These are phyloP conservation scores for Cladosporium colombiae DNA, from an alignment of 2,329 filamentous ascomycete genomes.

Conservation along the genomic window DNA sequence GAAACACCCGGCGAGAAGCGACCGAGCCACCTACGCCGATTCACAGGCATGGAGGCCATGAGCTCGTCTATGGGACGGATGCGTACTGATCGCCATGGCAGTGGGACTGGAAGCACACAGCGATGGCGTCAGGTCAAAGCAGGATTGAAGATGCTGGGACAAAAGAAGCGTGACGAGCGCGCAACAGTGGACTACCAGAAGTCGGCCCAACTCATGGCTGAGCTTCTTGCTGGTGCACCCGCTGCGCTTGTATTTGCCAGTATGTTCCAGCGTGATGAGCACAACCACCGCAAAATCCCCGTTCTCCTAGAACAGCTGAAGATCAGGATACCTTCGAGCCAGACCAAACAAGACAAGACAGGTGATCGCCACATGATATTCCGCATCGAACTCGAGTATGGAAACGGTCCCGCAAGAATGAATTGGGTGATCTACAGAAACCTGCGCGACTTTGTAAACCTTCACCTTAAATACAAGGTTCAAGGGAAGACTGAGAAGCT, in stretches of 20 bases:
- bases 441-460: conserved; percentile 83
- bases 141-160: conserved; percentile 73
- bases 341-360: conserved; percentile 60
- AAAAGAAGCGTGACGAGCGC: conserved; percentile 83
- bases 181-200: conserved; percentile 87
- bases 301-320: conserved; percentile 94
- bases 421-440: conserved; percentile 90
- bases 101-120: conserved; percentile 60
- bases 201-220: conserved; percentile 93
- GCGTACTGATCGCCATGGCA: conserved; percentile 49
- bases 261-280: conserved; percentile 97
- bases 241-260: conserved; percentile 92
- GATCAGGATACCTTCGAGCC: conserved; percentile 79
- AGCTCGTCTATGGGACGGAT: conserved; percentile 45
- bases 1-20: conserved; percentile 41
- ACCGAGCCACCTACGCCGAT: conserved; percentile 48
- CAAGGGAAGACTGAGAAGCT: conserved; percentile 82
- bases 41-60: conserved; percentile 47
- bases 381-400: conserved; percentile 91
- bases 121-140: conserved; percentile 94
- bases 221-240: conserved; percentile 86
- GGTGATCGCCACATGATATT: conserved; percentile 78
- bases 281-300: conserved; percentile 91
- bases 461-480: conserved; percentile 92
- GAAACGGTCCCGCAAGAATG: conserved; percentile 93